Evolutionary conservation across 805 yeast genomes (phyloP).

Genomic region (Zygotorulaspora sp.): DNA sequence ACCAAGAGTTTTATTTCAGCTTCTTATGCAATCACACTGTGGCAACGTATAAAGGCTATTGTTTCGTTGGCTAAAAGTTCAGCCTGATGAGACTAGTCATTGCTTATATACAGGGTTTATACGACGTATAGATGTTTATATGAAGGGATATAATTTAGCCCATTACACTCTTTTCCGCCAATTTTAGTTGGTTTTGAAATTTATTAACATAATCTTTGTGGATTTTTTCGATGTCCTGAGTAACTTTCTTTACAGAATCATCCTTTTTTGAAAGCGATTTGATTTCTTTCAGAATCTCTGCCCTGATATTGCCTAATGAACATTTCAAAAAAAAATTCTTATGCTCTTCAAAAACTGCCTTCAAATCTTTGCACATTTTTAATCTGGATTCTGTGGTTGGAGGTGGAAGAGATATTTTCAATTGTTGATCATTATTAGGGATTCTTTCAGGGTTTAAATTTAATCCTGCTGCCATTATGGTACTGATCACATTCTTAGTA

Average conservation of each 20-base stretch:
- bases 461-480: slow-evolving; percentile 62
- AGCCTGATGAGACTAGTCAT: slow-evolving; percentile 3
- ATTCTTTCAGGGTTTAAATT: slow-evolving; percentile 80
- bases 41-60: slow-evolving; percentile 61
- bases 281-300: slow-evolving; percentile 51
- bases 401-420: slow-evolving; percentile 72
- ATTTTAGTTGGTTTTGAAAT: slow-evolving; percentile 52
- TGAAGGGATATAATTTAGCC: slow-evolving; percentile 11
- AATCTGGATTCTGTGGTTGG: slow-evolving; percentile 61
- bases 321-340: slow-evolving; percentile 46
- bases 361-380: slow-evolving; percentile 55
- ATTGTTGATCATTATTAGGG: slow-evolving; percentile 63
- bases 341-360: slow-evolving; percentile 60
- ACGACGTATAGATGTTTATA: slow-evolving; percentile 3
- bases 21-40: slow-evolving; percentile 70
- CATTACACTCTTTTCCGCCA: slow-evolving; percentile 46
- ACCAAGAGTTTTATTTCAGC: slow-evolving; percentile 76
- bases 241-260: slow-evolving; percentile 52
- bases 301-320: slow-evolving; percentile 56
- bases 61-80: slow-evolving; percentile 49
- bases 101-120: slow-evolving; percentile 2
- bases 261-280: slow-evolving; percentile 48
- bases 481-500: slow-evolving; percentile 61
- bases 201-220: slow-evolving; percentile 60
- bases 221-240: slow-evolving; percentile 60